phyloP scores from a whole-genome alignment of 441 rosid genomes.

The Populus trichocarpa region DNA sequence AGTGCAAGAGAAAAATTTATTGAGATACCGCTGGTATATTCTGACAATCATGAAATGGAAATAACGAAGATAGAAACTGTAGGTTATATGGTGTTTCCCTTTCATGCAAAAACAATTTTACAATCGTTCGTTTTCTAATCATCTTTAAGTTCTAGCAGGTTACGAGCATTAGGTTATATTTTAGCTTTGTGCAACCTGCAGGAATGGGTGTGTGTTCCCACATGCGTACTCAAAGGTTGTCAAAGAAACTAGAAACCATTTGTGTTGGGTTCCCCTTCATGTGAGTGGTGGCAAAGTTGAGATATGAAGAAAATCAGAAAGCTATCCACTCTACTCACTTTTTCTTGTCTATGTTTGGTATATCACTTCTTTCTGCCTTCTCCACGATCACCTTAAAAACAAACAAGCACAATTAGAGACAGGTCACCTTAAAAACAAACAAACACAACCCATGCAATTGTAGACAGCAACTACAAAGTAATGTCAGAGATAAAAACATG shows the following conservation, averaged over 20 bases:
- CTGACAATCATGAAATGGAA: too few species aligned
- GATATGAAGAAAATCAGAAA: slow-evolving; percentile 5
- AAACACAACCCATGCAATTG: not conserved
- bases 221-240: not conserved
- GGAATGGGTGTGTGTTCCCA: not conserved
- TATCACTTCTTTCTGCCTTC: slow-evolving; percentile 70
- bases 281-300: too few species aligned
- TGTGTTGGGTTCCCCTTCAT: not conserved
- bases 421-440: slow-evolving; percentile 15
- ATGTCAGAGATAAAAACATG: not conserved
- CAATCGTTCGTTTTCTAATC: too few species aligned
- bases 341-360: slow-evolving; percentile 68
- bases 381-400: slow-evolving; percentile 59
- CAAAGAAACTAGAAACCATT: not conserved
- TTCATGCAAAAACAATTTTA: too few species aligned
- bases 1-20: not conserved
- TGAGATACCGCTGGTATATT: not conserved
- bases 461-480: not conserved
- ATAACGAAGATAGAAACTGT: too few species aligned
- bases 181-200: too few species aligned
- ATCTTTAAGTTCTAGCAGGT: too few species aligned
- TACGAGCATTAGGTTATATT: too few species aligned
- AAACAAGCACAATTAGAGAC: slow-evolving; percentile 5
- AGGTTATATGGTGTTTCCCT: not conserved
- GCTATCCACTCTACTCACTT: slow-evolving; percentile 36